Base-by-base conservation (phyloP, 768 basidiomycete species). In the Cystofilobasidium ferigula region DNA sequence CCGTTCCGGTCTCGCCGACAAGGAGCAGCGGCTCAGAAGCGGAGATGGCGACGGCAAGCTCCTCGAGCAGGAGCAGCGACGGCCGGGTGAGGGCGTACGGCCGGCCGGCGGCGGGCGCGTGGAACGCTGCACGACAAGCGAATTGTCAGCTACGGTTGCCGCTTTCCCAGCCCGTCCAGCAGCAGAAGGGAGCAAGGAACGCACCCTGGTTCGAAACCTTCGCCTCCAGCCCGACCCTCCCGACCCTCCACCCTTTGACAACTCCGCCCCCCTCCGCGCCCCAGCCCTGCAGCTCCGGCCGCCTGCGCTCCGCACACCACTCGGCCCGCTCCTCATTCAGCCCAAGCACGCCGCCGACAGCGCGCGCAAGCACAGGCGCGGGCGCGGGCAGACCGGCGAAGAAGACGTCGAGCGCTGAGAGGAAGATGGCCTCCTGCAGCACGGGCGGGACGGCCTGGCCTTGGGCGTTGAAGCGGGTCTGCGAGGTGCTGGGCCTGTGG, bases 1-100 rank as follows among this genome's bases (percentile, higher is more conserved):
- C 95, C 0, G 95, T 99, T n/a, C 95, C 95, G 2, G 95, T 99
- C 78, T 99, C 95, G 54, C 95, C 95, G 0, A 92, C 91, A 30
- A 99, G 81, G 10, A 99, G 81, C 6, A 93, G 79, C 6, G 95
- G 91, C 73, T 99, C 95, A 18, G 77, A 77, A 54, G 86, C 78
- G 0, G 85, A 80, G 54, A 91, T 79, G 0, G 86, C 83, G 26
- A 83, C 84, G 2, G 84, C 83, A 42, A 98, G 85, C 20, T 89
- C 83, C 26, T 89, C 87, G 38, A 97, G 81, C 3, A 98, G 79
- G 35, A 82, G 76, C 0, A 87, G 76, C 0, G 91, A 91, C 0
- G 91, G 92, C 62, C 84, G 83, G 71, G 97, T 94, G 77, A 97
- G 78, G 0, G 88, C 92, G 72, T 92, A 99, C 0, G 88, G 89